Conservation (phyloP, 768 basidiomycete species). For the Xerocomus spinulosus region DNA sequence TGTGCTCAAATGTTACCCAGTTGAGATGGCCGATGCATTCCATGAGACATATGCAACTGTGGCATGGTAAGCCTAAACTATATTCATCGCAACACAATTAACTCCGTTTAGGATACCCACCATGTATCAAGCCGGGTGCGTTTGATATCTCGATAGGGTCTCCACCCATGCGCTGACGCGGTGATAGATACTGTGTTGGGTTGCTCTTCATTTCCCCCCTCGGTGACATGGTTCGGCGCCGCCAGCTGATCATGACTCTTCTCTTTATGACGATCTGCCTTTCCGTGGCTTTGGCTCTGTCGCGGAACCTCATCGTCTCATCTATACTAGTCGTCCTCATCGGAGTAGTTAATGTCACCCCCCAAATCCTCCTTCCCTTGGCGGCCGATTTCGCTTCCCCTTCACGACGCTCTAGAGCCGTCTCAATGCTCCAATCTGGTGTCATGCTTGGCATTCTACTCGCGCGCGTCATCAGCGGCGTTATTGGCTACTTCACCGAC, state of each 20-base stretch:
- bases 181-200: slow-evolving; percentile 23
- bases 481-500: slow-evolving; percentile 38
- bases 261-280: slow-evolving; percentile 32
- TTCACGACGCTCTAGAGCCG: slow-evolving; percentile 15
- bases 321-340: slow-evolving; percentile 34
- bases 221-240: slow-evolving; percentile 43
- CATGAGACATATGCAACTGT: slow-evolving; percentile 30
- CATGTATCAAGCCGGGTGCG: slow-evolving; percentile 62
- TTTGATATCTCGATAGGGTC: background rate
- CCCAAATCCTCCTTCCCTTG: slow-evolving; percentile 39
- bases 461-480: slow-evolving; percentile 32
- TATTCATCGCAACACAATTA: background rate
- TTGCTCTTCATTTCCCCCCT: slow-evolving; percentile 43
- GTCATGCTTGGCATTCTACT: slow-evolving; percentile 28
- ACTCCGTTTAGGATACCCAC: slow-evolving; percentile 51
- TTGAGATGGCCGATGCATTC: slow-evolving; percentile 37
- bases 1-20: slow-evolving; percentile 6
- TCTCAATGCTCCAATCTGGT: slow-evolving; percentile 33
- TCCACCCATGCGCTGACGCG: background rate
- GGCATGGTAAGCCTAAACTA: slow-evolving; percentile 22
- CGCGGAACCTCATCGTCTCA: slow-evolving; percentile 30
- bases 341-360: slow-evolving; percentile 38
- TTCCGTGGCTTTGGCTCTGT: slow-evolving; percentile 38
- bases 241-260: slow-evolving; percentile 37
- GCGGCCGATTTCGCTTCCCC: slow-evolving; percentile 42